Base-by-base conservation (phyloP, 805 yeast genomes). In the Ogataea trehalophila region DNA sequence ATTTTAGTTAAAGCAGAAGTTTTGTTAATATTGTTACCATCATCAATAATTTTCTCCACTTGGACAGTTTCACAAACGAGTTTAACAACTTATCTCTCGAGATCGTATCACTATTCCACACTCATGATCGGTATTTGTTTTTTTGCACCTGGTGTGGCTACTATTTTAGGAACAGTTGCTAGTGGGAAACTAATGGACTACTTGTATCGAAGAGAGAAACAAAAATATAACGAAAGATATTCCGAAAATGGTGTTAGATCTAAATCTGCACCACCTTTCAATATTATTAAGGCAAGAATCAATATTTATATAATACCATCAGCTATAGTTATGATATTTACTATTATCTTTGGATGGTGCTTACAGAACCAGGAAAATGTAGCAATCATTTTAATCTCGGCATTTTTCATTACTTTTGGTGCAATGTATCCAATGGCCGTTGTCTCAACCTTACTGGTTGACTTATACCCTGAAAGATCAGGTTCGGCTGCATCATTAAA, bases 401-500 rank as follows among this genome's bases (percentile, higher is more conserved):
- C 83, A 6, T 81, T 79, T 41, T 61, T 83, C 45, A 71, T 80
- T 2, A 80, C 91, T 6, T 63, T 74, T 50, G 74, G 82, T n/a
- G 71, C 83, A 5, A 75, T 83, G 54, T 77, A 80, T 43, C 76
- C 81, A 38, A 58, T 85, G 37, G 74, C 84, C 15, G 73, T 78
- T 33, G 72, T 81, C 3, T 75, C 83, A 0, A 86, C 94, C 0
- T 65, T 89, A 37, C 62, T 87, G 46, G 85, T 88, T n/a, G 96
- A 90, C 59, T 60, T 88, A 48, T 82, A 75, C 52, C 95, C 96
- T 0, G 64, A 73, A 4, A 75, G 76, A 41, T 75, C 89, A 0
- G 87, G 95, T 0, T 79, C 92, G 3, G 84, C 91, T 5, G 76
- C 88, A 0, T 84, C 94, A 9, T 73, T 85, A 43, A 72, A 84